Percentiles rank a stretch among this genome's conserved stretches.
Evolutionary conservation across 495 filamentous ascomycete species (phyloP).

Genomic region (Penicillium pancosmium): DNA sequence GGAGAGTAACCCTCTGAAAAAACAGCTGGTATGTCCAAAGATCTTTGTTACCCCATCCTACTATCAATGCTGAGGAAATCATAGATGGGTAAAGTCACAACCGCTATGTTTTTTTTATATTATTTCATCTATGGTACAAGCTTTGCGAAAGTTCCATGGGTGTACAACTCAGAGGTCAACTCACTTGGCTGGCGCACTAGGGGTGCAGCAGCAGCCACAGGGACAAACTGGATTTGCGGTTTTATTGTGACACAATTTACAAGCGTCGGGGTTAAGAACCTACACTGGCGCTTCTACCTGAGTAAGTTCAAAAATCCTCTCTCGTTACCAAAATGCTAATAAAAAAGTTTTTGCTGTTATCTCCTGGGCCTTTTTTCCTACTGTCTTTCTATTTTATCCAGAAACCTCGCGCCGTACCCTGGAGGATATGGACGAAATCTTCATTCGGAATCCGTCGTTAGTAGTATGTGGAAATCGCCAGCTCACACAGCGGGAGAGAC

Average conservation of each 20-base stretch:
- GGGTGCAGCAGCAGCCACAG: conserved; percentile 66
- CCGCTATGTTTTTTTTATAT: conserved; percentile 73
- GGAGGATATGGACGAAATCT: conserved; percentile 57
- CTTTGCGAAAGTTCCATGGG: conserved; percentile 57
- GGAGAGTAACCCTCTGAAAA: background rate
- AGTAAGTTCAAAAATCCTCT: background rate
- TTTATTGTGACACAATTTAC: conserved; percentile 74
- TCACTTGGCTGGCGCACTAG: conserved; percentile 67
- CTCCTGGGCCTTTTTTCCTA: conserved; percentile 33
- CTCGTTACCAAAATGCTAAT: background rate
- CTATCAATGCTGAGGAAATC: background rate
- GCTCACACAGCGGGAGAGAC: conserved; percentile 29
- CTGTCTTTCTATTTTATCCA: conserved; percentile 48
- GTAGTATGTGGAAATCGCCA: conserved; percentile 28
- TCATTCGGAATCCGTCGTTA: conserved; percentile 36
- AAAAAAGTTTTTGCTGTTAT: conserved; percentile 34
- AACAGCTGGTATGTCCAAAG: background rate
- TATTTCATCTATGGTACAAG: conserved; percentile 62
- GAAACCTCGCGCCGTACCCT: conserved; percentile 55
- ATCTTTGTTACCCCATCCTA: background rate
- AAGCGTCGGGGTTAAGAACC: background rate
- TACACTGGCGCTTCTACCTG: background rate
- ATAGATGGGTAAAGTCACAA: conserved; percentile 57
- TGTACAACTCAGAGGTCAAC: conserved; percentile 65
- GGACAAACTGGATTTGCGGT: conserved; percentile 72